Conservation (phyloP, 306 rosid species). For the Canavalia ensiformis region DNA sequence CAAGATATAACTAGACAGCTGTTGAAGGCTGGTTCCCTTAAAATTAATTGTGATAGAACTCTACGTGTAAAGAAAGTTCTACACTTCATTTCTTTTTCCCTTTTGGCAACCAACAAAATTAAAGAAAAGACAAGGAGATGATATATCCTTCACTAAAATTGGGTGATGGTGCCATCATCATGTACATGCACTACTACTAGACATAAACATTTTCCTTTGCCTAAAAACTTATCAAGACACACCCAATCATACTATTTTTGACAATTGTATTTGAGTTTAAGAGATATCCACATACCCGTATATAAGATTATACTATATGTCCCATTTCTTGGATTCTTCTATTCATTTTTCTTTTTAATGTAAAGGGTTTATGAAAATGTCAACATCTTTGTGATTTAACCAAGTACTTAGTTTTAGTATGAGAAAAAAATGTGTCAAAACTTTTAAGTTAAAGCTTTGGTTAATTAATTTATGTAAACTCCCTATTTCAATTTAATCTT, state of each 20-base stretch:
- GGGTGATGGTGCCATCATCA: constrained; percentile 7
- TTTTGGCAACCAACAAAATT: neutral
- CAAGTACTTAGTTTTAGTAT: neutral
- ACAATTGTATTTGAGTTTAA: neutral
- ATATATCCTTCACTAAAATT: constrained; percentile 38
- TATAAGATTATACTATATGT: neutral
- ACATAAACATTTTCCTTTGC: constrained; percentile 10
- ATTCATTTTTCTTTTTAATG: neutral
- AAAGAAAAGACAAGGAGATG: constrained; percentile 8
- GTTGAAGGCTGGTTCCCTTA: neutral
- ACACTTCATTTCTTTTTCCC: neutral
- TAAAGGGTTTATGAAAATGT: neutral
- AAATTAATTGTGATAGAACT: neutral
- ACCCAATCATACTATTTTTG: neutral
- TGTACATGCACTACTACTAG: constrained; percentile 31
- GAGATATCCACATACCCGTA: neutral
- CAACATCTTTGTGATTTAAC: neutral
- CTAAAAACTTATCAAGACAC: neutral
- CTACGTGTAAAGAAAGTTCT: neutral
- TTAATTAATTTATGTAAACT: too few relatives aligned
- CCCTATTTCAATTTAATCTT: too few relatives aligned
- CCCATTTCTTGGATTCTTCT: neutral
- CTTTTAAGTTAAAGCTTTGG: neutral
- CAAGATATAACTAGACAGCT: neutral
- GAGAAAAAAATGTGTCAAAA: too few relatives aligned